Conservation (phyloP, 371 early-diverging fungal species). For the Mucor irregularis region DNA sequence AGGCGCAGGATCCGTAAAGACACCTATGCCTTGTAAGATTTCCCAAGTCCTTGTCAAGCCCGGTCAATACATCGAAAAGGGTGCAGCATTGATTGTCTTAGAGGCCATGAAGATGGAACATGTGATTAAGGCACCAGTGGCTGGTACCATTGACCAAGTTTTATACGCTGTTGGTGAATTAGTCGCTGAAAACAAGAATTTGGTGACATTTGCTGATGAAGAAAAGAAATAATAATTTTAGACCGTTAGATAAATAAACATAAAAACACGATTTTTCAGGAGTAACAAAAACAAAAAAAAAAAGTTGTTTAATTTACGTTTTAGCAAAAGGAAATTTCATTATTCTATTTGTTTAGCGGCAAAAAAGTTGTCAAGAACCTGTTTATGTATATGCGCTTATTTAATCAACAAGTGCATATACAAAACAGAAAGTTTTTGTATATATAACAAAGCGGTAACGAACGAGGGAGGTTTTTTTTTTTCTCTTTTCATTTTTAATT, state of each 20-base stretch:
- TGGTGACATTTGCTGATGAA: constrained; percentile 72
- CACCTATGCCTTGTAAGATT: constrained; percentile 98
- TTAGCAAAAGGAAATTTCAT: too few relatives aligned
- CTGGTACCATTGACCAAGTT: constrained; percentile 76
- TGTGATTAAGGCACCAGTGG: constrained; percentile 82
- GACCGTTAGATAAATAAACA: background rate
- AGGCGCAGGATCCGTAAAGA: constrained; percentile 72
- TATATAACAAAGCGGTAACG: too few relatives aligned
- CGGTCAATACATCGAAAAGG: constrained; percentile 86
- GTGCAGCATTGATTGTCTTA: constrained; percentile 78
- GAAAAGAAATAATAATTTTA: constrained; percentile 4
- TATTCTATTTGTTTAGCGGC: too few relatives aligned
- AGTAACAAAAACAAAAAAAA: background rate
- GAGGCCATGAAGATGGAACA: constrained; percentile 99
- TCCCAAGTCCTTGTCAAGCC: constrained; percentile 79
- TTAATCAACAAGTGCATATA: too few relatives aligned
- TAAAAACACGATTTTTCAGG: background rate
- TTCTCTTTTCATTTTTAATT: background rate
- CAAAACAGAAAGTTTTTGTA: too few relatives aligned
- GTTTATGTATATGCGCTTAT: too few relatives aligned
- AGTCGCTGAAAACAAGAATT: constrained; percentile 83
- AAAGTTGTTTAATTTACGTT: too few relatives aligned
- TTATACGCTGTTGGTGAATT: constrained; percentile 84
- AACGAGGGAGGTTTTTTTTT: background rate
- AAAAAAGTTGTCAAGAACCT: too few relatives aligned